phyloP scores from a whole-genome alignment of 805 yeast genomes.

The Wickerhamomyces hampshirensis region DNA sequence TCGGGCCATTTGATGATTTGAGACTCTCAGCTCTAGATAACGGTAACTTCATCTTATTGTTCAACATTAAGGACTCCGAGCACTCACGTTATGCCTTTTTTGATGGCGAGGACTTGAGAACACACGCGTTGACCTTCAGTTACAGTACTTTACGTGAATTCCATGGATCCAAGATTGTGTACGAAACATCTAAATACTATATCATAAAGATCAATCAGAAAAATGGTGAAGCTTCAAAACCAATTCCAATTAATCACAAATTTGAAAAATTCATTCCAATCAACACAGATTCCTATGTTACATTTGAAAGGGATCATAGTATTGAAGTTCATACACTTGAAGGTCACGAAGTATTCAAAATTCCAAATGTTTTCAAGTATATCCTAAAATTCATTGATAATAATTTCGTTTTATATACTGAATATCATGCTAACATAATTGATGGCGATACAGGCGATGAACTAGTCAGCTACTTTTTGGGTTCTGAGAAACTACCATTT shows the following conservation, averaged over 20 bases:
- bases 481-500: slow-evolving; percentile 10
- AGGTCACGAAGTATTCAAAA: slow-evolving; percentile 13
- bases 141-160: slow-evolving; percentile 18
- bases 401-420: slow-evolving; percentile 19
- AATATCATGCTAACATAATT: slow-evolving; percentile 17
- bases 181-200: slow-evolving; percentile 6
- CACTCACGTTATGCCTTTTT: slow-evolving; percentile 10
- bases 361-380: slow-evolving; percentile 21
- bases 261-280: slow-evolving; percentile 15
- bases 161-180: slow-evolving; percentile 22
- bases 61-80: slow-evolving; percentile 4
- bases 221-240: slow-evolving; percentile 9
- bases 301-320: slow-evolving; percentile 18
- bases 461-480: slow-evolving; percentile 14
- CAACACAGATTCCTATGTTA: slow-evolving; percentile 15
- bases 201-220: slow-evolving; percentile 9
- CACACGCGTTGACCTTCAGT: slow-evolving; percentile 7
- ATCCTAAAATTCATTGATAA: slow-evolving; percentile 13
- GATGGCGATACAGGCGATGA: slow-evolving; percentile 25
- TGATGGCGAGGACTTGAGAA: slow-evolving; percentile 9
- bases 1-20: slow-evolving; percentile 6
- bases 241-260: slow-evolving; percentile 3
- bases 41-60: slow-evolving; percentile 14
- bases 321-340: slow-evolving; percentile 15
- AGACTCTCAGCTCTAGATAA: slow-evolving; percentile 11